These are phyloP conservation scores for Trichoderma semiorbis DNA, from an alignment of 2,329 filamentous ascomycete genomes.

Conservation along the genomic window DNA sequence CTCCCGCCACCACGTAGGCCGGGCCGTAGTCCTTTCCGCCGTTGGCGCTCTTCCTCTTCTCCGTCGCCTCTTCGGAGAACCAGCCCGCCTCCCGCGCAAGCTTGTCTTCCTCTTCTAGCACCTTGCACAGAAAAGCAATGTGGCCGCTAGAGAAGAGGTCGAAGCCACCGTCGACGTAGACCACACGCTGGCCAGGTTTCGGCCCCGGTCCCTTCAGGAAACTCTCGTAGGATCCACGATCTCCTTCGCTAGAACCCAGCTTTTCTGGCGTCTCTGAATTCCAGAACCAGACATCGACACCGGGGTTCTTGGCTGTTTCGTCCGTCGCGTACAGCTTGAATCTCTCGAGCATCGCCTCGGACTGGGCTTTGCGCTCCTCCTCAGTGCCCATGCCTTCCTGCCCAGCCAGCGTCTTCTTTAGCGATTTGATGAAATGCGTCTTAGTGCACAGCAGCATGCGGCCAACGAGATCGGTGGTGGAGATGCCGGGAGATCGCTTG, in stretches of 20 bases:
- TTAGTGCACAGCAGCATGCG: constrained; percentile 96
- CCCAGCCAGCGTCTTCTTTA: constrained; percentile 65
- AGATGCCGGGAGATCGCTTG: constrained; percentile 92
- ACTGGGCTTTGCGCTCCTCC: constrained; percentile 62
- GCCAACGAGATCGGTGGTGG: constrained; percentile 95
- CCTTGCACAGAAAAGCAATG: constrained; percentile 85
- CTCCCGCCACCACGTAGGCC: constrained; percentile 84
- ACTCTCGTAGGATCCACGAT: constrained; percentile 62
- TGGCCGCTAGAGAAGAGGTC: constrained; percentile 96
- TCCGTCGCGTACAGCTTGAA: constrained; percentile 87
- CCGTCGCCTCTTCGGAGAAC: constrained; percentile 63
- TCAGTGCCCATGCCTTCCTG: constrained; percentile 67
- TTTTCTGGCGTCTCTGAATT: constrained; percentile 50
- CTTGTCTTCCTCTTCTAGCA: constrained; percentile 69
- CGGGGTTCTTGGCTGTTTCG: constrained; percentile 71
- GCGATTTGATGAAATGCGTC: constrained; percentile 84
- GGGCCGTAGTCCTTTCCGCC: constrained; percentile 71
- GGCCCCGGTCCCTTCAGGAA: constrained; percentile 70
- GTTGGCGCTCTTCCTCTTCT: constrained; percentile 57
- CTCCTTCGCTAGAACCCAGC: constrained; percentile 42
- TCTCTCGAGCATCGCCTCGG: constrained; percentile 68
- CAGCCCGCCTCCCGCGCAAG: constrained; percentile 67
- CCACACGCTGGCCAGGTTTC: constrained; percentile 73
- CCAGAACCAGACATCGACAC: constrained; percentile 86
- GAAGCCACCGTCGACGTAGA: constrained; percentile 96